These are phyloP conservation scores for Salix viminalis DNA, from an alignment of 345 rosid genomes.

Conservation along the genomic window DNA sequence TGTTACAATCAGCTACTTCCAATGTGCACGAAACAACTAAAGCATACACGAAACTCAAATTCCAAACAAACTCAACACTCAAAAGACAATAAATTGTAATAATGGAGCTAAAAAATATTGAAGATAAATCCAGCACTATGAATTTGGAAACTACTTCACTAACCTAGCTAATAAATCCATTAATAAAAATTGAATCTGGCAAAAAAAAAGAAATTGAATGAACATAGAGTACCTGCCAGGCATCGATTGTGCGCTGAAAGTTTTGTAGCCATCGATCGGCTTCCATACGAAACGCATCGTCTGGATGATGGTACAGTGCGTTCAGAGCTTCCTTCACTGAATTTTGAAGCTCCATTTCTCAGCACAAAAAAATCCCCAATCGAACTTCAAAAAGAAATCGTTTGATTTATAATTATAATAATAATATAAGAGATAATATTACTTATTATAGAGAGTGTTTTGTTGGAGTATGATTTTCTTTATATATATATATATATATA, in stretches of 20 bases:
- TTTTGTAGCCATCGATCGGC: conserved; percentile 95
- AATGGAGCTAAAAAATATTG: background rate
- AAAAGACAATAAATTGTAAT: background rate
- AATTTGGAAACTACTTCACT: background rate
- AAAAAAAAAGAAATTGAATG: background rate
- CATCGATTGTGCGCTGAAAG: conserved; percentile 92
- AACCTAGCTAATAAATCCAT: background rate
- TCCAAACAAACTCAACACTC: background rate
- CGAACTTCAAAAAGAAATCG: background rate
- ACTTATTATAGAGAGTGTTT: background rate
- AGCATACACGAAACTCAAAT: background rate
- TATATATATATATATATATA: background rate
- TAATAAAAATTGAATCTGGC: background rate
- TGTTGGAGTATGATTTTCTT: background rate
- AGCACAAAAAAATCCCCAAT: background rate
- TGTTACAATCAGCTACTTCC: background rate
- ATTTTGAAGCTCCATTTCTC: conserved; percentile 73
- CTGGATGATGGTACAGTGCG: conserved; percentile 95
- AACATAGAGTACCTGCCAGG: conserved; percentile 73
- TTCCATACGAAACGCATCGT: conserved; percentile 70
- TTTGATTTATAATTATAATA: background rate
- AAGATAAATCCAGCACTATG: background rate
- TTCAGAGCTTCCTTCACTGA: conserved; percentile 94
- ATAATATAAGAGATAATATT: background rate
- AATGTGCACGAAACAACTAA: background rate